Base-by-base conservation (phyloP, 139 green algal genomes). In the Coelastrella sp. region DNA sequence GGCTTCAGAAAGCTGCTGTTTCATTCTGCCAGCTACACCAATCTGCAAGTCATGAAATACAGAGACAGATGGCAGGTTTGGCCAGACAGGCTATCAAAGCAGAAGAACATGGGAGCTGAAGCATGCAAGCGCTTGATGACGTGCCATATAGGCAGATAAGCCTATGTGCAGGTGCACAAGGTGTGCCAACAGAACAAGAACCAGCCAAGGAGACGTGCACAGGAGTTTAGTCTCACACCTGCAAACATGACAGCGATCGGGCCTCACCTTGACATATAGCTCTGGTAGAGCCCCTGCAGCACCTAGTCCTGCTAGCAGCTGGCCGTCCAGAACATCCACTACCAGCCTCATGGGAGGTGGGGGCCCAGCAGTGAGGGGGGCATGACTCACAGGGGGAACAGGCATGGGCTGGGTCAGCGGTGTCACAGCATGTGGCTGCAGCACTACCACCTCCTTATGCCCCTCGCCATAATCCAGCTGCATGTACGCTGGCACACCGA, bases 391-490 rank as follows among this genome's bases (percentile, higher is more conserved):
- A 24, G 93, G 87, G 8, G 91, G 85, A 78, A 86, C 76, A 8
- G 92, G 90, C 57, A 96, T 82, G 22, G 95, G 95, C 90, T 95
- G 93, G 83, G 93, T 85, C 19, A 96, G 20, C 0, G 91, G 83
- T 0, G 82, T 91, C 12, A 74, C 24, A 0, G 82, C 22, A 22
- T 91, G 91, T 0, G 90, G 24, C 7, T 80, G 73, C 49, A 97
- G 87, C 75, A 94, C 88, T 4, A 93, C 90, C 24, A 93, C 92
- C 61, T 90, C 78, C 90, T 94, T 95, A 92, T 89, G 95, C 81
- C 19, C 81, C 85, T 94, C 88, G 0, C 95, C 96, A 90, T 94
- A 95, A 80, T 98, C 94, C 6, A 97, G 92, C 81, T 97, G 93
- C 92, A 97, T 87, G 20, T 95, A 83, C 0, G 91, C 94, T 8